Evolutionary conservation across 2,329 filamentous ascomycete species (phyloP).

Genomic region (Neopestalotiopsis sp.): DNA sequence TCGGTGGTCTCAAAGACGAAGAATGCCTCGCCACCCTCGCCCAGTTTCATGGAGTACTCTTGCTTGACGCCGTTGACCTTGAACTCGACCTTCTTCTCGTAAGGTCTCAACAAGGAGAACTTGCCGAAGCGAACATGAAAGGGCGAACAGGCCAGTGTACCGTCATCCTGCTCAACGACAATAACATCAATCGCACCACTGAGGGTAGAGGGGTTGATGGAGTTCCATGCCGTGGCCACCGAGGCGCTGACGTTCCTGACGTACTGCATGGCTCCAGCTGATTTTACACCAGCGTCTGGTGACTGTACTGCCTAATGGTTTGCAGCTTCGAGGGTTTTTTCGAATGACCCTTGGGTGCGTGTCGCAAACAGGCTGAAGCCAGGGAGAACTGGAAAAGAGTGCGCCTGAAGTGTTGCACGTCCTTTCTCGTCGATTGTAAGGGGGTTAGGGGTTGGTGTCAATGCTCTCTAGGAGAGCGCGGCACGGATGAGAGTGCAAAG

Average conservation of each 20-base stretch:
- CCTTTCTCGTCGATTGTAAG: background rate
- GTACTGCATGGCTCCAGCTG: conserved; percentile 80
- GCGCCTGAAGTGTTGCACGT: background rate
- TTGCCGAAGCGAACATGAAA: conserved; percentile 99
- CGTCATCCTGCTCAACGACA: conserved; percentile 95
- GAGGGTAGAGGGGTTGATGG: conserved; percentile 95
- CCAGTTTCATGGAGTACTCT: conserved; percentile 96
- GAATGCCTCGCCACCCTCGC: conserved; percentile 96
- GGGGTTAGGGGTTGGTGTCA: conserved; percentile 1
- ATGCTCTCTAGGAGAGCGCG: background rate
- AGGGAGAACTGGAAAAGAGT: background rate
- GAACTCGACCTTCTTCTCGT: conserved; percentile 99
- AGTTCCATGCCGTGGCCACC: conserved; percentile 99
- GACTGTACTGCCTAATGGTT: background rate
- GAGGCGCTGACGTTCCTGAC: conserved; percentile 93
- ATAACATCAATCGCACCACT: conserved; percentile 99
- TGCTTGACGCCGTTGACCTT: conserved; percentile 91
- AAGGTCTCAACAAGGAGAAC: conserved; percentile 92
- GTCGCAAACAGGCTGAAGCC: conserved; percentile 5
- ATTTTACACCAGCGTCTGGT: background rate
- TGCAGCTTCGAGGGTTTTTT: background rate
- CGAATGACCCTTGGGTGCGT: background rate
- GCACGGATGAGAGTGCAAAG: conserved; percentile 1
- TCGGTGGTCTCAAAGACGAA: conserved; percentile 97
- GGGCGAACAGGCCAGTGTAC: conserved; percentile 85